Percentiles rank a stretch among this genome's conserved stretches.
Conservation (phyloP, 495 filamentous ascomycete species). For the Terfezia boudieri region DNA sequence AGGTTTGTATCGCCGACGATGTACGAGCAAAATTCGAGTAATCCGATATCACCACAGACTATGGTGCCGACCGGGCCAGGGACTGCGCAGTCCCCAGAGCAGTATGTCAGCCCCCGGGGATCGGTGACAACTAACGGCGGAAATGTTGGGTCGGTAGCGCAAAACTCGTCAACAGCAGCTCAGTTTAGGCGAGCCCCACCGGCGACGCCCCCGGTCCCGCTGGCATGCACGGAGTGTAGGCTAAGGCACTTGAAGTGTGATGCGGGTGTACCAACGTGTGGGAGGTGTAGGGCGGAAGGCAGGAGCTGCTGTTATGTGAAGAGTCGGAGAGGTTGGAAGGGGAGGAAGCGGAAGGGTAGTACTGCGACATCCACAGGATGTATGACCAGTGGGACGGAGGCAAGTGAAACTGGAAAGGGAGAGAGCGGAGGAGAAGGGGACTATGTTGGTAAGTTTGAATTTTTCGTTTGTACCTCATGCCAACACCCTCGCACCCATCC, state of each 20-base stretch:
- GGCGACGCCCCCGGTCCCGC: constrained; percentile 20
- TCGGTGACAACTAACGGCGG: too few relatives aligned
- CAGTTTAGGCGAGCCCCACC: not conserved
- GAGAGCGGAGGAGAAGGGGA: constrained; percentile 1
- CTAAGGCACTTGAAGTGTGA: constrained; percentile 36
- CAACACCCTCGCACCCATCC: too few relatives aligned
- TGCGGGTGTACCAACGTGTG: constrained; percentile 25
- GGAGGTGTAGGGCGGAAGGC: constrained; percentile 23
- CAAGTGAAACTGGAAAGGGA: constrained; percentile 8
- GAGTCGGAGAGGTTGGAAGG: constrained; percentile 30
- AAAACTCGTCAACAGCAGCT: too few relatives aligned
- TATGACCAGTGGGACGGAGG: constrained; percentile 15
- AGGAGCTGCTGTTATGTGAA: constrained; percentile 28
- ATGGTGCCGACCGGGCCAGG: not conserved
- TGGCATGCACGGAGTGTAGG: constrained; percentile 35
- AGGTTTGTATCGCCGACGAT: not conserved
- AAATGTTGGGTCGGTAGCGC: too few relatives aligned
- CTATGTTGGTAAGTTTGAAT: constrained; percentile 2
- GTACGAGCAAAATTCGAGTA: not conserved
- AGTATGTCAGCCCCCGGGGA: not conserved
- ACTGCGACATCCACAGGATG: not conserved
- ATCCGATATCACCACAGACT: not conserved
- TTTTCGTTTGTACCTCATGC: too few relatives aligned
- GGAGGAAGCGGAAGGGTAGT: constrained; percentile 17
- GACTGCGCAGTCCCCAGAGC: not conserved